Percentiles rank a stretch among this genome's conserved stretches.
Evolutionary conservation across 345 rosid genomes (phyloP).

Genomic region (Eucalyptus pauciflora): DNA sequence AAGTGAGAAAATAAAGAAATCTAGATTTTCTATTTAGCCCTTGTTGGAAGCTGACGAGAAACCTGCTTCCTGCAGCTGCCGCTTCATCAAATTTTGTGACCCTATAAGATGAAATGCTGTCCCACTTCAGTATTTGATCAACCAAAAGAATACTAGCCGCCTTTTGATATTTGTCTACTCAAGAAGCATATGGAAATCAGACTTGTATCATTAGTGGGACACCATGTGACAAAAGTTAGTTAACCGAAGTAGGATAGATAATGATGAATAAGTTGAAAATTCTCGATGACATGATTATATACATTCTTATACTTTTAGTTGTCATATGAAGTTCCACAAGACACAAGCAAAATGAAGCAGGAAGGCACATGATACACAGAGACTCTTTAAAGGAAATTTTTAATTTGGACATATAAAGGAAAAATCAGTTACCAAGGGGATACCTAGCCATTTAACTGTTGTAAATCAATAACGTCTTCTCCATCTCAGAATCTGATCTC

Average conservation of each 20-base stretch:
- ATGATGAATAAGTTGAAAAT: neutral
- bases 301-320: neutral
- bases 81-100: conserved; percentile 52
- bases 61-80: conserved; percentile 21
- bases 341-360: neutral
- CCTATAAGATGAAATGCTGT: conserved; percentile 9
- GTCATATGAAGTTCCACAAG: neutral
- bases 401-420: neutral
- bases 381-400: neutral
- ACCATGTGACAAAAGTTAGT: neutral
- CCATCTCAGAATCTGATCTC: neutral
- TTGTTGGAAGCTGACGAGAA: conserved; percentile 38
- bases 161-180: neutral
- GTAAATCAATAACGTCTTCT: conserved; percentile 10
- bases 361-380: neutral
- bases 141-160: neutral
- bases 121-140: neutral
- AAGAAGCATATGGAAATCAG: neutral
- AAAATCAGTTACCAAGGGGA: neutral
- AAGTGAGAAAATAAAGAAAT: neutral
- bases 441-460: conserved; percentile 46
- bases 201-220: neutral
- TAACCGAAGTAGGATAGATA: neutral
- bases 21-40: conserved; percentile 28
- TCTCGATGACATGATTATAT: neutral